These are phyloP conservation scores for Hibiscus mutabilis DNA, from an alignment of 345 rosid species.

Conservation along the genomic window DNA sequence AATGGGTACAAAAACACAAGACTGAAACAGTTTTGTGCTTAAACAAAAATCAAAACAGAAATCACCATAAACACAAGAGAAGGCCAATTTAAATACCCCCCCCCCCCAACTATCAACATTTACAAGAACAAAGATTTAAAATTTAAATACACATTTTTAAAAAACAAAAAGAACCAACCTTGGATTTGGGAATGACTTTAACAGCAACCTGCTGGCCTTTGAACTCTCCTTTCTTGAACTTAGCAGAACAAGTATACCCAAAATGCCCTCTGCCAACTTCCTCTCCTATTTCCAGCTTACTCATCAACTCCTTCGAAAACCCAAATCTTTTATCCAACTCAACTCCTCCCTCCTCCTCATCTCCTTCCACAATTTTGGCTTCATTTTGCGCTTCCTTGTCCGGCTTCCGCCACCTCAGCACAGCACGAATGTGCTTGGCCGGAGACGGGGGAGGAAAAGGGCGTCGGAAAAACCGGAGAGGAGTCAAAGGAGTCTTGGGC, in stretches of 20 bases:
- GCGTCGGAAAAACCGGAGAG: constrained; percentile 55
- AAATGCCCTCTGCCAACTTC: constrained; percentile 98
- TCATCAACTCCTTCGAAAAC: constrained; percentile 65
- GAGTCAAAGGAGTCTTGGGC: constrained; percentile 61
- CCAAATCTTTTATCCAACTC: constrained; percentile 90
- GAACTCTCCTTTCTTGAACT: constrained; percentile 78
- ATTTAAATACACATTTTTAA: background rate
- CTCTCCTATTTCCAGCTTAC: constrained; percentile 61
- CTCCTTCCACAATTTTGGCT: constrained; percentile 34
- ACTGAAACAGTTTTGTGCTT: background rate
- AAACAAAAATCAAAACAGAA: background rate
- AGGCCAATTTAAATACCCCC: background rate
- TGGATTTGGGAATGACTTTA: constrained; percentile 86
- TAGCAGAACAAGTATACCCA: constrained; percentile 93
- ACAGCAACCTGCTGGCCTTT: constrained; percentile 89
- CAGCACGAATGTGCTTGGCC: constrained; percentile 80
- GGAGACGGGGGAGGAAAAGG: constrained; percentile 93
- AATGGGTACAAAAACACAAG: background rate
- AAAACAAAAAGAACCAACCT: constrained; percentile 35
- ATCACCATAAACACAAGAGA: too few species aligned
- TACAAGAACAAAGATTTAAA: background rate
- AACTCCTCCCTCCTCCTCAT: constrained; percentile 27
- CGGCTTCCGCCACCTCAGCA: constrained; percentile 47
- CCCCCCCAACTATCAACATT: too few species aligned
- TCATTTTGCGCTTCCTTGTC: constrained; percentile 32